Percentiles rank a stretch among this genome's conserved stretches.
Conservation (phyloP, 2,329 filamentous ascomycete species). For the Fusarium sp. region DNA sequence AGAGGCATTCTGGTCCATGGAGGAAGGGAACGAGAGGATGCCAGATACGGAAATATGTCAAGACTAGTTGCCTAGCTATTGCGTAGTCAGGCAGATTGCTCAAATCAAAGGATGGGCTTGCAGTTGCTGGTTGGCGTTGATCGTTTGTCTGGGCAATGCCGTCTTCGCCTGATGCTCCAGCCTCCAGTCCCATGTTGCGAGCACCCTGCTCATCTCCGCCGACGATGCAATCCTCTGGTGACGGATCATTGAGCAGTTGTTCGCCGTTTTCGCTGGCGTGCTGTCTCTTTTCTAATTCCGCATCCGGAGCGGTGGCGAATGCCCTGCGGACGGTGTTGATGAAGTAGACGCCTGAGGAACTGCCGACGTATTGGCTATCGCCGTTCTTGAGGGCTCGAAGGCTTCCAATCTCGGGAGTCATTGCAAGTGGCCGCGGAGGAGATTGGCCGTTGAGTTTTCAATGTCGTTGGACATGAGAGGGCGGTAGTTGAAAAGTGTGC, state of each 20-base stretch:
- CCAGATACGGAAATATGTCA: constrained; percentile 63
- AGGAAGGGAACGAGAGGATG: constrained; percentile 65
- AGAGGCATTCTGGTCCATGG: constrained; percentile 61
- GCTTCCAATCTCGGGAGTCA: constrained; percentile 15
- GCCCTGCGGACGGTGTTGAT: constrained; percentile 65
- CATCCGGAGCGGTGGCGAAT: constrained; percentile 53
- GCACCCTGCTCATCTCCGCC: constrained; percentile 1
- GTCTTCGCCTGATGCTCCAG: neutral
- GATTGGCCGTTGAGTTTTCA: neutral
- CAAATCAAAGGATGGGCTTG: neutral
- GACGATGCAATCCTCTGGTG: constrained; percentile 16
- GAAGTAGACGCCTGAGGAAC: constrained; percentile 65
- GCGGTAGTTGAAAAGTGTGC: neutral
- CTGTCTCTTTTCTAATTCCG: neutral
- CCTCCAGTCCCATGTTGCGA: neutral
- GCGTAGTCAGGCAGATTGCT: constrained; percentile 25
- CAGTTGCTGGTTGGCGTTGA: neutral
- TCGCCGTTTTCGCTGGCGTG: constrained; percentile 11
- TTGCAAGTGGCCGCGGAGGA: neutral
- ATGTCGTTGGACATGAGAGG: neutral
- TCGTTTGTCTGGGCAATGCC: neutral
- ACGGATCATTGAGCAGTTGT: constrained; percentile 16
- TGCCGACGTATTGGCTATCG: constrained; percentile 64
- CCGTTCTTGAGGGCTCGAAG: constrained; percentile 15
- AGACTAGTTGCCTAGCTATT: constrained; percentile 56